Evolutionary conservation across 176 grass and related monocot genomes (phyloP).

Genomic region (Eremochloa ophiuroides): DNA sequence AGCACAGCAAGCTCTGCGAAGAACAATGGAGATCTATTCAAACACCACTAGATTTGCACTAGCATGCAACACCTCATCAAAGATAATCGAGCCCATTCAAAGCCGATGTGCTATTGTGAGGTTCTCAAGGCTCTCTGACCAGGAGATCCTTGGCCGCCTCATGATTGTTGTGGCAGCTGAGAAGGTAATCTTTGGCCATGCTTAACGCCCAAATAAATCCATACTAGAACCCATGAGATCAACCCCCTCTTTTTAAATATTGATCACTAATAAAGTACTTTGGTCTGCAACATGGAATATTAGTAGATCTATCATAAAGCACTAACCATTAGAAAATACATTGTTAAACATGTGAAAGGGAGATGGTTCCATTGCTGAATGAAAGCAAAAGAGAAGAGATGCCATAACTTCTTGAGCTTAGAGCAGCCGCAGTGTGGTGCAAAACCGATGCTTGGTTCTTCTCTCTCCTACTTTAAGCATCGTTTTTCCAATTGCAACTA

Average conservation of each 20-base stretch:
- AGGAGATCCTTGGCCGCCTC: constrained; percentile 89
- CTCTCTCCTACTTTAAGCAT: too few species aligned
- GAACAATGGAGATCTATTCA: constrained; percentile 99
- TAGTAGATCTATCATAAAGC: background rate
- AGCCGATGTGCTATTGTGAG: constrained; percentile 92
- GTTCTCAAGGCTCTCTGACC: constrained; percentile 85
- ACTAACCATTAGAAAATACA: background rate
- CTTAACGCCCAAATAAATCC: background rate
- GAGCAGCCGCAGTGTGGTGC: too few species aligned
- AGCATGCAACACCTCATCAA: constrained; percentile 95
- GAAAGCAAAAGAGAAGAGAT: background rate
- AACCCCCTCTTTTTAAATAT: background rate
- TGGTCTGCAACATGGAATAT: background rate
- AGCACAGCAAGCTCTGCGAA: constrained; percentile 88
- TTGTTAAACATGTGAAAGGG: background rate
- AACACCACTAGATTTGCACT: constrained; percentile 95
- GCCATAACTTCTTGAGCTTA: background rate
- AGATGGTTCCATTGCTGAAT: background rate
- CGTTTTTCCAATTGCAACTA: too few species aligned
- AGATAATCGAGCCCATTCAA: constrained; percentile 99
- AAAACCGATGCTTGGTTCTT: too few species aligned
- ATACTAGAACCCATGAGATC: too few species aligned
- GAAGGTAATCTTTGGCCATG: constrained; percentile 47
- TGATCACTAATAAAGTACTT: background rate
- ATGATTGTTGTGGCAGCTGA: constrained; percentile 90